These are phyloP conservation scores for Hebeloma cylindrosporum DNA, from an alignment of 768 basidiomycete species.

Conservation along the genomic window DNA sequence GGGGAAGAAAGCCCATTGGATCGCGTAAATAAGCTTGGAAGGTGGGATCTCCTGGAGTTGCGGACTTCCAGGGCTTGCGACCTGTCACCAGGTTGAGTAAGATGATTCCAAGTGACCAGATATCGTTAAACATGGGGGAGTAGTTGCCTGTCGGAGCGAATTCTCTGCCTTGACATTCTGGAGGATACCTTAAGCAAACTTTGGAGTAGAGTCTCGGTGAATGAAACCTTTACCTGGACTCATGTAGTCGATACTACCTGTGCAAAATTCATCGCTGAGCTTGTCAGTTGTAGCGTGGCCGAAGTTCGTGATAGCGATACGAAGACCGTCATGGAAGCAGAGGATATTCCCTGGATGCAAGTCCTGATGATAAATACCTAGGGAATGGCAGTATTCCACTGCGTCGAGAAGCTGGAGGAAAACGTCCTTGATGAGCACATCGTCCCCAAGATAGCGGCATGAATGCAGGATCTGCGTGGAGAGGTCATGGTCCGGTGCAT, in stretches of 20 bases:
- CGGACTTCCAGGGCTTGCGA: constrained; percentile 76
- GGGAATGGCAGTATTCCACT: constrained; percentile 69
- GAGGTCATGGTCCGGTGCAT: constrained; percentile 62
- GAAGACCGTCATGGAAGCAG: constrained; percentile 49
- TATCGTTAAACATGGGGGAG: constrained; percentile 63
- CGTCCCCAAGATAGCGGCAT: constrained; percentile 61
- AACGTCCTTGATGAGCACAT: constrained; percentile 58
- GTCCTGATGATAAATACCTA: constrained; percentile 79
- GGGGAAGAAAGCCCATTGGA: constrained; percentile 59
- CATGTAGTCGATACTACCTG: constrained; percentile 67
- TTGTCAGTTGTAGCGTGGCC: constrained; percentile 58
- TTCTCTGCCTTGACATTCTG: constrained; percentile 57
- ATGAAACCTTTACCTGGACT: constrained; percentile 54
- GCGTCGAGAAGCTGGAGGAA: constrained; percentile 84
- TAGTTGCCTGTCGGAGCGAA: constrained; percentile 46
- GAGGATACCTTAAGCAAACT: not conserved
- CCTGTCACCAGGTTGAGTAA: constrained; percentile 81
- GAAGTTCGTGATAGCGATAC: constrained; percentile 74
- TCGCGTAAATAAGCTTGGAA: constrained; percentile 66
- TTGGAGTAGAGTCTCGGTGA: not conserved
- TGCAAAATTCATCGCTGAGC: constrained; percentile 49
- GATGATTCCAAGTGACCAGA: constrained; percentile 79
- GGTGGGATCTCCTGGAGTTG: constrained; percentile 63
- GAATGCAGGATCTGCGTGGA: constrained; percentile 65
- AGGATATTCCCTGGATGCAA: constrained; percentile 86